Conservation (phyloP, 805 yeast genomes). For the Zygosaccharomyces gambellarensis region DNA sequence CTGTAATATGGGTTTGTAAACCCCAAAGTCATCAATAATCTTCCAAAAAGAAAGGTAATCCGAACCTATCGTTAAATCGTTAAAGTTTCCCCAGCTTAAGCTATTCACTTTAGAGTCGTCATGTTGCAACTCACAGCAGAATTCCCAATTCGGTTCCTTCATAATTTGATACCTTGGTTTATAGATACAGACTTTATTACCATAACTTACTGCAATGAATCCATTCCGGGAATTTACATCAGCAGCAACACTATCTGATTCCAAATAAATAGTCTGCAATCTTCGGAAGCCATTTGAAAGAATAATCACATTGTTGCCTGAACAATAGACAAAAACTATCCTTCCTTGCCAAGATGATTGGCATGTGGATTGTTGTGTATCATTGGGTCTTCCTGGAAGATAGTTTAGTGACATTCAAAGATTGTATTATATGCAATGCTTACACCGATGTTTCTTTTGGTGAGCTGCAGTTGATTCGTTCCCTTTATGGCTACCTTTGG, state of each 20-base stretch:
- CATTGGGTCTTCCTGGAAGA: slow-evolving; percentile 82
- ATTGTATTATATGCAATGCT: neutral
- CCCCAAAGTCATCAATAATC: slow-evolving; percentile 43
- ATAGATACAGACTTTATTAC: slow-evolving; percentile 42
- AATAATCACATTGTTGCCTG: slow-evolving; percentile 81
- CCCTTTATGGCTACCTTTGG: neutral
- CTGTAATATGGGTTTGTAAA: slow-evolving; percentile 28
- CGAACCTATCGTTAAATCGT: slow-evolving; percentile 62
- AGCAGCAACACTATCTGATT: slow-evolving; percentile 59
- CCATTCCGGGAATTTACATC: slow-evolving; percentile 62
- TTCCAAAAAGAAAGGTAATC: slow-evolving; percentile 51
- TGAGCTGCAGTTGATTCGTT: neutral
- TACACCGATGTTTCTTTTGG: neutral
- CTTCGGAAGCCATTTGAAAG: slow-evolving; percentile 47
- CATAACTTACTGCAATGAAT: slow-evolving; percentile 50
- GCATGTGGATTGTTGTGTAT: slow-evolving; percentile 48
- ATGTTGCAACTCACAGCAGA: slow-evolving; percentile 31
- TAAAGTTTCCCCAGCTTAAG: slow-evolving; percentile 49
- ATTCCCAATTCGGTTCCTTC: slow-evolving; percentile 45
- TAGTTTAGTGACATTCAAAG: slow-evolving; percentile 55
- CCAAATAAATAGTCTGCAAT: slow-evolving; percentile 73
- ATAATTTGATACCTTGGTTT: slow-evolving; percentile 51
- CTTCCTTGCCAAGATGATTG: slow-evolving; percentile 63
- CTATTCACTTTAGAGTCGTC: slow-evolving; percentile 38
- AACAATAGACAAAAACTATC: slow-evolving; percentile 66